Percentiles rank a stretch among this genome's conserved stretches.
phyloP scores from a whole-genome alignment of 2,329 filamentous ascomycete species.

The Diplodia intermedia region DNA sequence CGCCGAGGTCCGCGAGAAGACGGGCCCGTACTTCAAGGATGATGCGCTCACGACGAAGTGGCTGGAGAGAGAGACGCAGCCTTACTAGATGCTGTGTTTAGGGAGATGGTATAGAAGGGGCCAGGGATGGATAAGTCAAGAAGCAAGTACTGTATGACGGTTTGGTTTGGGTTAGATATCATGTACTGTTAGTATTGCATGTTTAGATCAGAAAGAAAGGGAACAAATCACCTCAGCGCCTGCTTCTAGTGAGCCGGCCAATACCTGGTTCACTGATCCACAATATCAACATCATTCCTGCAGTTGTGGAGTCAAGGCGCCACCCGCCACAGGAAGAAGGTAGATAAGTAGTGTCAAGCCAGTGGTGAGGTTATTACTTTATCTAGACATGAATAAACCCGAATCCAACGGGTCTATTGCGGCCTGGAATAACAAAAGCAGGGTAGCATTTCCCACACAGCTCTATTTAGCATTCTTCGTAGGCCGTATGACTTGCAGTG shows the following conservation, averaged over 20 bases:
- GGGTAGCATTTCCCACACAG: no score
- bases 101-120: not conserved
- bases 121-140: not conserved
- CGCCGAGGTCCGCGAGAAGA: conserved; percentile 80
- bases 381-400: no score
- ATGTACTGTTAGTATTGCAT: conserved; percentile 20
- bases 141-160: not conserved
- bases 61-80: conserved; percentile 85
- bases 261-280: no score
- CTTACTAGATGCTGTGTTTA: conserved; percentile 54
- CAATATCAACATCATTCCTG: no score
- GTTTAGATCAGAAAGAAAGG: not conserved
- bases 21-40: conserved; percentile 74
- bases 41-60: conserved; percentile 77
- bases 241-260: not conserved
- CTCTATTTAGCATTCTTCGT: no score
- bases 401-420: no score
- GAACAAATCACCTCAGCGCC: not conserved
- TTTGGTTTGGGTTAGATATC: conserved; percentile 21
- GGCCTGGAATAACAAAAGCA: no score
- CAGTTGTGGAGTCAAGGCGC: no score
- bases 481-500: no score
- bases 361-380: no score
- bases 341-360: no score
- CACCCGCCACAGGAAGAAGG: no score